Evolutionary conservation across 2,329 filamentous ascomycete species (phyloP), one percentile per base, ranked within the genome.

Genomic region (Laburnicola sp.): DNA sequence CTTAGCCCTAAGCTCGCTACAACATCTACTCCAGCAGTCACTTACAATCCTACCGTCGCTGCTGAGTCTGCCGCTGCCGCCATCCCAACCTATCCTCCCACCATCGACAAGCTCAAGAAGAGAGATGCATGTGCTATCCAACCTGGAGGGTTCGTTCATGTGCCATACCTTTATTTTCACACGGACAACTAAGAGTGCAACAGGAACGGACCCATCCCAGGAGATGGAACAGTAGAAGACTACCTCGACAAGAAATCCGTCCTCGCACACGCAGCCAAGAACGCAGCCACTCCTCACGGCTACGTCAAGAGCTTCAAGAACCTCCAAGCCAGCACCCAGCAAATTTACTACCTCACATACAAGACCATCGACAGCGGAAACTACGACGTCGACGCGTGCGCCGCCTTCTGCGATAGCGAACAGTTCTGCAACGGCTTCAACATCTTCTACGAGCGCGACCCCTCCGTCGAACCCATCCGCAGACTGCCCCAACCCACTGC

Each of bases 391-490:
- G 8, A 50, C 4, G 36, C 9, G 1, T 66, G 64, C 39, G 58
- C 60, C 23, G 45, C 23, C 26, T 62, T 62, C 45, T 68, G 65
- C 35, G 43, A 64, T 28, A 57, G 49, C 34, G 60, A 63, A 47
- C 56, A 59, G 45, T 64, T 49, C 49, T 68, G 65, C 43, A 44
- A 56, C 26, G 65, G 61, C 35, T 66, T 68, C 63, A 68, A 66
- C 56, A 60, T 67, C 51, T 68, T 50, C 54, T 63, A 50, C 38
- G 64, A 68, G 55, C 65, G 65, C 39, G 63, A 66, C 43, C 62
- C 63, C n/a, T 52, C 31, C 26, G 23, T 36, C 43, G 48, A n/a
- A 60, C 6, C 57, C 63, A 22, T 51, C 41, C 25, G 23, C 37
- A 6, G 46, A 11, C 16, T 68, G 64, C 51, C 36, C 51, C 5